These are phyloP conservation scores for Sambucus nigra DNA, from an alignment of 129 eudicot species.

Conservation along the genomic window DNA sequence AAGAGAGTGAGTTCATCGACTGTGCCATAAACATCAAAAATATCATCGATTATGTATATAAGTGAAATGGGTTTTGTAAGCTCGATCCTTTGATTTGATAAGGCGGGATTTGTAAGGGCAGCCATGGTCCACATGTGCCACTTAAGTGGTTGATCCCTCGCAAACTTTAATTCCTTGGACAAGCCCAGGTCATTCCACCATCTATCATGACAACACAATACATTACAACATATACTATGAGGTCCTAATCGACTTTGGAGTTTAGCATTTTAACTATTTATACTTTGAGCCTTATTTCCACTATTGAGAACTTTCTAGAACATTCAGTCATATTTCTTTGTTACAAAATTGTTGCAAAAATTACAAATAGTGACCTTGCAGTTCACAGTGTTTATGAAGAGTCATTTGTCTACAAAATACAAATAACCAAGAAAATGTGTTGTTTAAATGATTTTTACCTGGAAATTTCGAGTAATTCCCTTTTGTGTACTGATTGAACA, in stretches of 20 bases:
- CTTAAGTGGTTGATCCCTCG: conserved; percentile 54
- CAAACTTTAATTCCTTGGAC: conserved; percentile 34
- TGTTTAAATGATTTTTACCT: conserved; percentile 11
- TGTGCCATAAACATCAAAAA: conserved; percentile 57
- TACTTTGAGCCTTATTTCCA: no score
- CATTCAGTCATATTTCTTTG: no score
- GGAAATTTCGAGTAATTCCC: conserved; percentile 18
- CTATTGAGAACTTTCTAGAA: no score
- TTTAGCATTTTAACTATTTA: no score
- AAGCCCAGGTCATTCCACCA: conserved; percentile 59
- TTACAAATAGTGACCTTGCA: no score
- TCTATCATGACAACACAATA: conserved; percentile 6
- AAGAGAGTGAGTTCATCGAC: conserved; percentile 37
- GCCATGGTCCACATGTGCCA: conserved; percentile 75
- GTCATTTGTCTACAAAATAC: no score
- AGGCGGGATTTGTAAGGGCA: conserved; percentile 27
- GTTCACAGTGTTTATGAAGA: no score
- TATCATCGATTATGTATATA: conserved; percentile 49
- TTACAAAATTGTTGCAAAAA: no score
- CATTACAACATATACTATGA: not conserved
- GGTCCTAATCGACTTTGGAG: not conserved
- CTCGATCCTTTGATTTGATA: conserved; percentile 33
- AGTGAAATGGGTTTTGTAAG: conserved; percentile 52
- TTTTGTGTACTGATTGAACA: conserved; percentile 5
- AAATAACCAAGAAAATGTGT: no score